Evolutionary conservation across 441 rosid genomes (phyloP), one percentile per base, ranked within the genome.

Genomic region (Gossypium schwendimanii): DNA sequence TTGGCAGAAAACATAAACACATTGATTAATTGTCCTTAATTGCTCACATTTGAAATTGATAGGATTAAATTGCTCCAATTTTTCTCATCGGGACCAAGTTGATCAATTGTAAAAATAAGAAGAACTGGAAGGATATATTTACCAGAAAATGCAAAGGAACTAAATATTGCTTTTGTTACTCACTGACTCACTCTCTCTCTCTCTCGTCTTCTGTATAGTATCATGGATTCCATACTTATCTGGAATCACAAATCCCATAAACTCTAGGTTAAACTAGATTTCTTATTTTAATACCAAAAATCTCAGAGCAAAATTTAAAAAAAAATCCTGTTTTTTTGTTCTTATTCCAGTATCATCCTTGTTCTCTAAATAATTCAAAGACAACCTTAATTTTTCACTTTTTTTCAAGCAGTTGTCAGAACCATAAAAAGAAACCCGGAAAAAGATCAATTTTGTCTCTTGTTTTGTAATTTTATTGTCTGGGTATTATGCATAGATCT

Each of bases 401-500:
- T 50, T 69, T 69, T 28, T 69, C 4, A 31, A 54, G 60, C 72
- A 31, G 15, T 15, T 67, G 62, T 11, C 10, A 4, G 18, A 20
- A 17, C 33, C 9, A n/a, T 1, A 33, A 24, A 41, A 23, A 59
- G 0, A 28, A 31, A 4, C 33, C 6, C 33, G 33, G 6, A 31
- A 31, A 45, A 39, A n/a, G 28, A 26, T 47, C 17, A 50, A 6
- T 12, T 28, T 15, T 44, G 20, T 24, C 6, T 47, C 21, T 33
- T 14, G 55, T 45, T 14, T 58, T 39, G 49, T 44, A 36, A 33
- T 33, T n/a, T 53, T 50, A 14, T n/a, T 54, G 39, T 0, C 62
- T 18, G 62, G 24, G 24, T 63, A 53, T 63, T 67, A 92, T 90
- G 98, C 92, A 88, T 80, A 91, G 91, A 89, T 91, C 97, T 77